Evolutionary conservation across 225 moss, liverwort and hornwort species (phyloP).

Genomic region (Marchantia paleacea): DNA sequence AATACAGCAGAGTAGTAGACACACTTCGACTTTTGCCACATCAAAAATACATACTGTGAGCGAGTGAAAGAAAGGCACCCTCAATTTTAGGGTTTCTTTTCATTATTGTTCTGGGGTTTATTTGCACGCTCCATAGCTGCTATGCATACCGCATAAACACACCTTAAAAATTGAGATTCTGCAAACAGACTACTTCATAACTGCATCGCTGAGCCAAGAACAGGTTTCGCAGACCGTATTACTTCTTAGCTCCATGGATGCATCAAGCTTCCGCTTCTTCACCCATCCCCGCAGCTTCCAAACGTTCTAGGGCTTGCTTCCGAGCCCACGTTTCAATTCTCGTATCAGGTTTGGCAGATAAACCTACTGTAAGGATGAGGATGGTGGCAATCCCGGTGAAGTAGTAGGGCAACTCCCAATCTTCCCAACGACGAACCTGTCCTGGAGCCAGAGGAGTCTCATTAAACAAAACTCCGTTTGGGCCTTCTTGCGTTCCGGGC

Average conservation of each 20-base stretch:
- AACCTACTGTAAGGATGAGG: slow-evolving; percentile 55
- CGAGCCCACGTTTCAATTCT: slow-evolving; percentile 65
- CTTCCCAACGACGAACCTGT: slow-evolving; percentile 70
- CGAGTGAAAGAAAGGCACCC: background rate
- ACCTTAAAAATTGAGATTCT: background rate
- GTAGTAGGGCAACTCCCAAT: slow-evolving; percentile 86
- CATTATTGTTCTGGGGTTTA: background rate
- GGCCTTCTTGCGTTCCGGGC: slow-evolving; percentile 65
- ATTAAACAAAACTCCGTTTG: slow-evolving; percentile 60
- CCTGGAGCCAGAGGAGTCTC: slow-evolving; percentile 67
- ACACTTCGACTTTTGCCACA: background rate
- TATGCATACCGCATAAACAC: background rate
- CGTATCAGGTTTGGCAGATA: slow-evolving; percentile 56
- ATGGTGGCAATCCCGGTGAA: slow-evolving; percentile 53
- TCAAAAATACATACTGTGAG: background rate
- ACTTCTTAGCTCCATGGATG: background rate
- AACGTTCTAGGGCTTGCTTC: slow-evolving; percentile 66
- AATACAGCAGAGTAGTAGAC: background rate
- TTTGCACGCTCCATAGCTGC: background rate
- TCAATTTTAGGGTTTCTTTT: slow-evolving; percentile 8
- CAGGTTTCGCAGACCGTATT: background rate
- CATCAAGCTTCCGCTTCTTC: slow-evolving; percentile 22
- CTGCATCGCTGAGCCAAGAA: background rate
- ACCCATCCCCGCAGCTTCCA: slow-evolving; percentile 33
- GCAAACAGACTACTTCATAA: slow-evolving; percentile 6